phyloP scores from a whole-genome alignment of 495 filamentous ascomycete species.

The Penicillium cinerascens region DNA sequence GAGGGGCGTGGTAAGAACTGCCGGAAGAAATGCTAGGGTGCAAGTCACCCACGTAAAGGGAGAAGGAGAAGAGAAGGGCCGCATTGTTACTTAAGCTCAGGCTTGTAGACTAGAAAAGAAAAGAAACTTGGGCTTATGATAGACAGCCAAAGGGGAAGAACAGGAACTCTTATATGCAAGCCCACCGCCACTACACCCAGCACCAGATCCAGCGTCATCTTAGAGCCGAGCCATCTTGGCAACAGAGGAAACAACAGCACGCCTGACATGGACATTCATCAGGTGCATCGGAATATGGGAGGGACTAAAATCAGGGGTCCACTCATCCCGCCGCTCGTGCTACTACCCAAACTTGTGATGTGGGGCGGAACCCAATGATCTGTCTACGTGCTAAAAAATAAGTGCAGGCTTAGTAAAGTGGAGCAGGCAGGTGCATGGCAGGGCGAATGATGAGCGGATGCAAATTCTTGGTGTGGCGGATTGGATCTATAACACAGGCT shows the following conservation, averaged over 20 bases:
- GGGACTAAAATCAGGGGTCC: slow-evolving; percentile 1
- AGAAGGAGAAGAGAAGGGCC: slow-evolving; percentile 3
- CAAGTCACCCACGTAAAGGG: slow-evolving; percentile 8
- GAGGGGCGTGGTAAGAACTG: slow-evolving; percentile 11
- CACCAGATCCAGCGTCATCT: not conserved
- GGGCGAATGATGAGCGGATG: slow-evolving; percentile 1
- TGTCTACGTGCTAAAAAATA: not conserved
- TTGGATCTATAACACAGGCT: not conserved
- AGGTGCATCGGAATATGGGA: slow-evolving; percentile 5
- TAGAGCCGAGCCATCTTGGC: not conserved
- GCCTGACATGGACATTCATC: slow-evolving; percentile 10
- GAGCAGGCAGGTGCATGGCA: slow-evolving; percentile 4
- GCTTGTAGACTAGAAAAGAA: not conserved
- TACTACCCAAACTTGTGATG: not conserved
- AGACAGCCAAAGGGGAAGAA: not conserved
- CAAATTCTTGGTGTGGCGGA: slow-evolving; percentile 4
- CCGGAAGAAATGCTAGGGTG: slow-evolving; percentile 9
- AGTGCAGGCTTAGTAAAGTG: slow-evolving; percentile 1
- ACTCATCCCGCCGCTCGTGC: not conserved
- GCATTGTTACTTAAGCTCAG: slow-evolving; percentile 3
- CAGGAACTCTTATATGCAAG: slow-evolving; percentile 5
- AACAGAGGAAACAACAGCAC: slow-evolving; percentile 2
- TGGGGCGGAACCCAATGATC: slow-evolving; percentile 1
- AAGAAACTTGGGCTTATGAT: not conserved
- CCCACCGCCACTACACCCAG: slow-evolving; percentile 4